Evolutionary conservation across 129 eudicot genomes (phyloP), one percentile per base, ranked within the genome.

Genomic region (Lactuca saligna): DNA sequence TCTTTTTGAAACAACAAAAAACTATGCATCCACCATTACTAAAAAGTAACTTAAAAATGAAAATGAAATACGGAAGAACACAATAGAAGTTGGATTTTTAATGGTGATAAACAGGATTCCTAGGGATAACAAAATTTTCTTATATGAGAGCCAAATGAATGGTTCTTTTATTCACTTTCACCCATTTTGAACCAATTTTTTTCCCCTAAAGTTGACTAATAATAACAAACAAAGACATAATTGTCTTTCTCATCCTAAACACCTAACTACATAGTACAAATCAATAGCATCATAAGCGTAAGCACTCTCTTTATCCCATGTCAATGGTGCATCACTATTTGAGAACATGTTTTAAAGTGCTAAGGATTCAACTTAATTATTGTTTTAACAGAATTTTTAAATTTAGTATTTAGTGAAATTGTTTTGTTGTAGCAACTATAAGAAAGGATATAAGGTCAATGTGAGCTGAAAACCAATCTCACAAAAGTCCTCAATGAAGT

Each of bases 401-500:
- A 1, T 41, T 33, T 63, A 4, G 8, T 35, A 39, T 4, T 67
- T 51, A 61, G 11, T 20, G 25, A 20, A 20, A 20, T 20, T 20
- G 25, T 20, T 20, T 42, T 70, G n/a, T 31, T 15, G 15, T 13
- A 76, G 20, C 38, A 41, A 54, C 7, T 50, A 38, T 38, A 58
- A 7, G 51, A 65, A 54, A 72, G 97, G 99, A 94, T 94, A 94
- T 94, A 70, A 87, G 80, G 80, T 90, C 96, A 61, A 94, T 91
- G 79, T 94, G 97, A 76, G 74, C 79, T 57, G 93, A 78, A 58
- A 94, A 80, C 93, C 99, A 3, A 90, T 90, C 91, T 94, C 97
- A 60, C 97, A 85, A 78, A 94, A 94, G 65, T 94, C 97, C 76
- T 94, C 99, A 33, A 87, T 89, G 65, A 94, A 68, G 78, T 94